phyloP scores from a whole-genome alignment of 345 rosid genomes.

The Triadica sebifera region DNA sequence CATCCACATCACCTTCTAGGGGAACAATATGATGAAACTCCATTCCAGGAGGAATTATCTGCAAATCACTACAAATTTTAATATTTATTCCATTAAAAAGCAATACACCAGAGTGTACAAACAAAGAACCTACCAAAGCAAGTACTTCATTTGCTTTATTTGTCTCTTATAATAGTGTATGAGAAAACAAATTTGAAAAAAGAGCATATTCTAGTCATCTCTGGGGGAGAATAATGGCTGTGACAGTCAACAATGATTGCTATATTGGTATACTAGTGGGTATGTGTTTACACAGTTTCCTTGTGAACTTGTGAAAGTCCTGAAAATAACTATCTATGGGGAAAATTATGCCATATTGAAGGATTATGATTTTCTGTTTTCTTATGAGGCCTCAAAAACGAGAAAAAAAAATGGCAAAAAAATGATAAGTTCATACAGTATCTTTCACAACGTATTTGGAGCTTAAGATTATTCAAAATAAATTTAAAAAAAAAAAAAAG shows the following conservation, averaged over 20 bases:
- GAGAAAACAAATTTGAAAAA: not conserved
- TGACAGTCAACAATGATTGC: not conserved
- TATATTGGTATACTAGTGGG: not conserved
- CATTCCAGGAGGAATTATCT: conserved; percentile 99
- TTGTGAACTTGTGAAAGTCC: not conserved
- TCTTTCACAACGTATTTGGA: not conserved
- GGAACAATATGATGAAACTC: conserved; percentile 96
- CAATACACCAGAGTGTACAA: not conserved
- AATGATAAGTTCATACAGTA: not conserved
- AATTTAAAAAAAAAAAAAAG: not conserved
- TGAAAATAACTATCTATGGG: not conserved
- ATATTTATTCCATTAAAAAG: not conserved
- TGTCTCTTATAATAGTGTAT: not conserved
- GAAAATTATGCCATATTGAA: too few relatives aligned
- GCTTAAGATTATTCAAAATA: not conserved
- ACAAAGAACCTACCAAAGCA: not conserved
- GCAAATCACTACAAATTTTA: conserved; percentile 26
- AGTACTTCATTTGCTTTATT: not conserved
- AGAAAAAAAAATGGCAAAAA: too few relatives aligned
- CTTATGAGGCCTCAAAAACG: too few relatives aligned
- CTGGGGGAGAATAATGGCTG: not conserved
- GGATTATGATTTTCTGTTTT: too few relatives aligned
- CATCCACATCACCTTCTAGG: conserved; percentile 86
- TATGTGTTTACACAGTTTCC: too few relatives aligned
- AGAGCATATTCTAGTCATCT: not conserved